Conservation (phyloP, 768 basidiomycete species). For the Rickenella mellea region DNA sequence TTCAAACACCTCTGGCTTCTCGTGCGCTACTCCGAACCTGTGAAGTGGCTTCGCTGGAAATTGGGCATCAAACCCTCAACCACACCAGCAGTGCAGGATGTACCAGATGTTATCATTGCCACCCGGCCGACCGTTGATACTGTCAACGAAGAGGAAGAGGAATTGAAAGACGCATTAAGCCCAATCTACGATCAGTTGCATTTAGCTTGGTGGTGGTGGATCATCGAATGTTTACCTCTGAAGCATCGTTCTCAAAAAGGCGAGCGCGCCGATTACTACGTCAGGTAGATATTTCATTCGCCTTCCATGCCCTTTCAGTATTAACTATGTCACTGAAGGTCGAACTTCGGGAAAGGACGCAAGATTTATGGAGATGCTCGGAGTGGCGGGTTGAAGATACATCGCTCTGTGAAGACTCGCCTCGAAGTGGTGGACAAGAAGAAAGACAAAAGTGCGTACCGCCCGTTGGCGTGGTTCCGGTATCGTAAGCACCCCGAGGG, state of each 20-base stretch:
- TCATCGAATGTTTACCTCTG: slow-evolving; percentile 9
- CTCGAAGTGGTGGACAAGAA: slow-evolving; percentile 3
- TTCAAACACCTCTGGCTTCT: neutral
- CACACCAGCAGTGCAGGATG: neutral
- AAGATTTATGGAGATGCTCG: slow-evolving; percentile 21
- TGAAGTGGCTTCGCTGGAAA: neutral
- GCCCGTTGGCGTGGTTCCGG: neutral
- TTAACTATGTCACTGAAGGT: slow-evolving; percentile 22
- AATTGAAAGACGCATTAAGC: slow-evolving; percentile 3
- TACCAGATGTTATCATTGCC: neutral
- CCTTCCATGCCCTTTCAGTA: slow-evolving; percentile 17
- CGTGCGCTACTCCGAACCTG: neutral
- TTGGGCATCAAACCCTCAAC: neutral
- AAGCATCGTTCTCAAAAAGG: slow-evolving; percentile 4
- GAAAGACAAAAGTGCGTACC: neutral
- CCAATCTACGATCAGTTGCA: slow-evolving; percentile 6
- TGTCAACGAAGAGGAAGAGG: slow-evolving; percentile 3
- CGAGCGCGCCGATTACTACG: slow-evolving; percentile 17
- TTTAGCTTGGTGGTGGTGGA: slow-evolving; percentile 8
- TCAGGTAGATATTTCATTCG: slow-evolving; percentile 7
- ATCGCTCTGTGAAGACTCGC: slow-evolving; percentile 10
- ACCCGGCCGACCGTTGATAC: neutral
- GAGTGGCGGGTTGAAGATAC: slow-evolving; percentile 6
- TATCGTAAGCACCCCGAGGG: neutral
- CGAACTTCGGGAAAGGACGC: slow-evolving; percentile 30